phyloP scores from a whole-genome alignment of 164 flowering plant species.

The Hamamelis virginiana region DNA sequence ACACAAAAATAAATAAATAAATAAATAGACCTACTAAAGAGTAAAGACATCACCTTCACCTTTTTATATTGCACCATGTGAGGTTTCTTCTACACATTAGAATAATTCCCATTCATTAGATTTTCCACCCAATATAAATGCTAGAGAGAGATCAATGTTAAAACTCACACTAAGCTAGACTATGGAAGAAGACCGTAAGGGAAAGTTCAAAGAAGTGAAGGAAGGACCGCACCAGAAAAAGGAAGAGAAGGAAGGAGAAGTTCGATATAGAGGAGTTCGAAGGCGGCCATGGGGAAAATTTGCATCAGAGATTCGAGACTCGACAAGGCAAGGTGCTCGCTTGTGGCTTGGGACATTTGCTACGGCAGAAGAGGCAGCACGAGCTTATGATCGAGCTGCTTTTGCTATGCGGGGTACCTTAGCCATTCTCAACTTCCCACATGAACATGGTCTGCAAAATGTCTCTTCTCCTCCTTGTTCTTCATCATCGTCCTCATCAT shows the following conservation, averaged over 20 bases:
- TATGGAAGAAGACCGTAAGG: too few relatives aligned
- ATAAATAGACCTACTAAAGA: too few relatives aligned
- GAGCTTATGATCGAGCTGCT: slow-evolving; percentile 54
- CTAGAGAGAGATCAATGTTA: too few relatives aligned
- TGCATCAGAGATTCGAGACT: slow-evolving; percentile 56
- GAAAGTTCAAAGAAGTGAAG: not conserved
- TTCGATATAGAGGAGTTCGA: slow-evolving; percentile 44
- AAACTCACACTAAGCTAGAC: too few relatives aligned
- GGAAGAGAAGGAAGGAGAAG: slow-evolving; percentile 1
- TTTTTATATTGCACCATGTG: too few relatives aligned
- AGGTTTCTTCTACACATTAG: too few relatives aligned
- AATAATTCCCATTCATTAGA: too few relatives aligned
- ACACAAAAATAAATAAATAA: too few relatives aligned
- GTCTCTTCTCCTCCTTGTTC: too few relatives aligned
- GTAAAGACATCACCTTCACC: too few relatives aligned
- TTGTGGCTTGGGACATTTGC: slow-evolving; percentile 54
- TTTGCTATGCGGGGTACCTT: slow-evolving; percentile 37
- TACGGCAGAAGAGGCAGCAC: slow-evolving; percentile 50
- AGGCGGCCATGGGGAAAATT: slow-evolving; percentile 55
- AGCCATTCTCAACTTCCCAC: slow-evolving; percentile 47
- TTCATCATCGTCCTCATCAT: too few relatives aligned
- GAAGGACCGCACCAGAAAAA: slow-evolving; percentile 2
- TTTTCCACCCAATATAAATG: too few relatives aligned
- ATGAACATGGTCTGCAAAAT: slow-evolving; percentile 7
- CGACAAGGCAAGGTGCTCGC: slow-evolving; percentile 34